Evolutionary conservation across 495 filamentous ascomycete species (phyloP), one percentile per base, ranked within the genome.

Genomic region (Terfezia claveryi): DNA sequence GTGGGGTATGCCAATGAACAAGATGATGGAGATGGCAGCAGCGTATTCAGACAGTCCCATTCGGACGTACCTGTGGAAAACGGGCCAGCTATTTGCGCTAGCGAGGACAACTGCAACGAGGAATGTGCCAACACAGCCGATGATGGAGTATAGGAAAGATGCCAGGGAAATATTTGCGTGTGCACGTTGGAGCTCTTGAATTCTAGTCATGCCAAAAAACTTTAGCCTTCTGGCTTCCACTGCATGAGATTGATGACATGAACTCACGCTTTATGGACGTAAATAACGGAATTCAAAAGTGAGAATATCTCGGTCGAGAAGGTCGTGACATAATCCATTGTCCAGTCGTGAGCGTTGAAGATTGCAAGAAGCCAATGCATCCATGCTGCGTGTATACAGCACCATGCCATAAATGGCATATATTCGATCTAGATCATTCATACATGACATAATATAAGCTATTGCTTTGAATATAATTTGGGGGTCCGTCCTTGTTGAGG

Each of bases 271-370:
- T 83, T 84, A 60, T 83, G 77, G 62, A 85, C 82, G 64, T 85
- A 85, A 57, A 85, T 85, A 55, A 83, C 74, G 60, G 76, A 80
- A 64, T 83, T 83, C 4, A 83, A 67, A 0, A 84, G 74, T 1
- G 78, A 79, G 62, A 83, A 84, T 23, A 83, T 80, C 61, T 85
- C 80, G 14, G 76, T 80, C 27, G 73, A 77, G 60, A 84, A 84
- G 6, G 73, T 81, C 0, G 81, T 85, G 23, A 85, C 81, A 61
- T 85, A 84, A 54, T 76, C 72, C 81, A 85, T 85, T 2, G 80
- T 82, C 78, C 78, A 85, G 66, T 83, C 79, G 57, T 83, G 80
- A 20, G 79, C 80, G 64, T 85, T 84, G 59, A 83, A 73, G 41
- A 82, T 76, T 51, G 81, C 81, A 16, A 84, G 68, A 7, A 84